phyloP scores from a whole-genome alignment of 2,329 filamentous ascomycete genomes.

The Exophiala aquamarina region DNA sequence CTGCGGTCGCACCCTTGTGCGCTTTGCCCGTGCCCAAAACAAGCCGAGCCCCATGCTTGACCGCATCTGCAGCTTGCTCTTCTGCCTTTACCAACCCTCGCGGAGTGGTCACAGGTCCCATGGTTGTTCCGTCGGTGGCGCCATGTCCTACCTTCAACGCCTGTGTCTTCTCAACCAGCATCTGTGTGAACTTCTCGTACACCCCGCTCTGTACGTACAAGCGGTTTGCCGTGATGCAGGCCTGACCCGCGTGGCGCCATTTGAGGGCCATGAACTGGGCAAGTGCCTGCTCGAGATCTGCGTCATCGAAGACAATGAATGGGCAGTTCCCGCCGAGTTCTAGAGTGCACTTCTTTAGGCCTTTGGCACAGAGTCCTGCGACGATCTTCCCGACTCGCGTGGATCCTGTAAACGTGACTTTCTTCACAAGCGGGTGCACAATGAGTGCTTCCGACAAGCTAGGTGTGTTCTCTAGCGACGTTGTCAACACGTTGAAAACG shows the following conservation, averaged over 20 bases:
- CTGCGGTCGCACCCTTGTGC: slow-evolving; percentile 36
- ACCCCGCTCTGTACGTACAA: slow-evolving; percentile 45
- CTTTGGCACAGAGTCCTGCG: slow-evolving; percentile 59
- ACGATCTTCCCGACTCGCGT: slow-evolving; percentile 64
- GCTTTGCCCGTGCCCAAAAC: slow-evolving; percentile 57
- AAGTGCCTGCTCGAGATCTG: slow-evolving; percentile 53
- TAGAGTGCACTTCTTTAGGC: slow-evolving; percentile 64
- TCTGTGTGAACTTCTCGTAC: slow-evolving; percentile 54
- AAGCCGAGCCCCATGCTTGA: slow-evolving; percentile 62
- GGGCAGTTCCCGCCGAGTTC: slow-evolving; percentile 67
- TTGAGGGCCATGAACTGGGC: slow-evolving; percentile 42
- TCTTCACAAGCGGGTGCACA: slow-evolving; percentile 59
- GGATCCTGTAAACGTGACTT: slow-evolving; percentile 60
- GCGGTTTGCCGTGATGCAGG: slow-evolving; percentile 47
- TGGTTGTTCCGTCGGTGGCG: slow-evolving; percentile 53
- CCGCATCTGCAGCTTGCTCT: slow-evolving; percentile 64
- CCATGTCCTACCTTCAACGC: slow-evolving; percentile 62
- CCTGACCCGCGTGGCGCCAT: slow-evolving; percentile 45
- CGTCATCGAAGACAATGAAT: slow-evolving; percentile 65
- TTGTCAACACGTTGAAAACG: slow-evolving; percentile 62
- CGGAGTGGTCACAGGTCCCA: slow-evolving; percentile 61
- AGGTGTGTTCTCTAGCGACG: slow-evolving; percentile 41
- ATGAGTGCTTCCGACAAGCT: slow-evolving; percentile 49
- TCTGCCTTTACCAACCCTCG: slow-evolving; percentile 56
- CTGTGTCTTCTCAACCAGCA: slow-evolving; percentile 53